These are phyloP conservation scores for Penicillium sp. DNA, from an alignment of 2,329 filamentous ascomycete genomes.

Conservation along the genomic window DNA sequence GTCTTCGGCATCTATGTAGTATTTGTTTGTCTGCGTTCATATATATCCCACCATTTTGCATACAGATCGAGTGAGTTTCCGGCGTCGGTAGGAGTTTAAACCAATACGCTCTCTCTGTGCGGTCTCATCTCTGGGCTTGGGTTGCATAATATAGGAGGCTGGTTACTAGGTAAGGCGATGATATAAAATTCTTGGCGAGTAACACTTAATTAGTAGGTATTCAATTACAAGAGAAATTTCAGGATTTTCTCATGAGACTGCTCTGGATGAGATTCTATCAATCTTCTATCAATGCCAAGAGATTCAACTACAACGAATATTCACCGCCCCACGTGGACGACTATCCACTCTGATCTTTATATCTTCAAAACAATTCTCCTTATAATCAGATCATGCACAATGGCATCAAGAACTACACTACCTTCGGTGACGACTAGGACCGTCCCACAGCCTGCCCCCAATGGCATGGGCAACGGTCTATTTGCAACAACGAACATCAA, in stretches of 20 bases:
- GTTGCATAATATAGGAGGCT: not conserved
- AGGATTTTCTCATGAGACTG: not conserved
- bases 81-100: not conserved
- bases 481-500: slow-evolving; percentile 52
- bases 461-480: slow-evolving; percentile 51
- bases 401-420: slow-evolving; percentile 17
- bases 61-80: not conserved
- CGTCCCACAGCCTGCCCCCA: slow-evolving; percentile 21
- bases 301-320: not conserved
- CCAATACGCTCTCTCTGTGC: not conserved
- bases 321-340: not conserved
- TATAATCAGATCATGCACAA: slow-evolving; percentile 14
- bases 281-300: not conserved
- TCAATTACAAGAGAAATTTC: not conserved
- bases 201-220: not conserved
- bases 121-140: not conserved
- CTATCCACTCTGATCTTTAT: not conserved
- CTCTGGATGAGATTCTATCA: not conserved
- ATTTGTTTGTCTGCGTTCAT: not conserved
- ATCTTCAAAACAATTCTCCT: not conserved
- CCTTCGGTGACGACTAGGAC: slow-evolving; percentile 26
- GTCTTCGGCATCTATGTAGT: not conserved
- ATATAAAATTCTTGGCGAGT: not conserved
- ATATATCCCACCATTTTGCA: not conserved
- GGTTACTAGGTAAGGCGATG: not conserved